Base-by-base conservation (phyloP, 164 flowering plant genomes). In the Chimonanthus salicifolius region DNA sequence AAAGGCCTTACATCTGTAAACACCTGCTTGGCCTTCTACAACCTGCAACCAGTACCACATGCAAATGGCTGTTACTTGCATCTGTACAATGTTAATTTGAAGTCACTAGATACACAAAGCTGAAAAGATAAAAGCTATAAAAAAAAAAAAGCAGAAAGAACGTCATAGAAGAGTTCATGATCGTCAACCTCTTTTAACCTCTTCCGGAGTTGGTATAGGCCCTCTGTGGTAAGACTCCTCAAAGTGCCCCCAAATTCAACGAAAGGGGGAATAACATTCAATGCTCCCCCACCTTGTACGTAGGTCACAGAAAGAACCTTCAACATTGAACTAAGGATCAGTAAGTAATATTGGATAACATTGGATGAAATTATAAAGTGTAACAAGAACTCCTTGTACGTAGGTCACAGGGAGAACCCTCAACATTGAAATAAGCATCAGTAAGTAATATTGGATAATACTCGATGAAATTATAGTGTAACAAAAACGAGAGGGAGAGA, bases 231-330 rank as follows among this genome's bases (percentile, higher is more conserved):
- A 67, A 90, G 93, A 82, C 98, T 90, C 77, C 97, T 87, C 69
- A 92, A 78, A 49, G 93, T 87, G 60, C 98, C 98, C 7, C 97
- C 96, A 74, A 94, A 76, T 74, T 85, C 87, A 69, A 90, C 91
- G 77, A 67, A 63, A 3, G 76, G 49, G 8, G 98, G 96, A 76
- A 87, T 84, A 45, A 76, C 82, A 82, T 89, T 87, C 47, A 78
- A 64, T 45, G 89, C 87, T 13, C 74, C 62, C 13, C 93, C 94
- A 43, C 91, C 92, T 76, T 70, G 78, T 51, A 92, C 82, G 80
- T 74, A 89, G 46, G 97, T 89, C 66, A 94, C 91, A 46, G 98
- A 90, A n/a, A 94, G 75, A 70, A 94, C 97, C 93, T 92, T 71
- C 78, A 81, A 46, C 48, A 64, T 69, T 72, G 72, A 70, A 43